phyloP scores from a whole-genome alignment of 208 protist genomes.

The Leptomonas pyrrhocoris region DNA sequence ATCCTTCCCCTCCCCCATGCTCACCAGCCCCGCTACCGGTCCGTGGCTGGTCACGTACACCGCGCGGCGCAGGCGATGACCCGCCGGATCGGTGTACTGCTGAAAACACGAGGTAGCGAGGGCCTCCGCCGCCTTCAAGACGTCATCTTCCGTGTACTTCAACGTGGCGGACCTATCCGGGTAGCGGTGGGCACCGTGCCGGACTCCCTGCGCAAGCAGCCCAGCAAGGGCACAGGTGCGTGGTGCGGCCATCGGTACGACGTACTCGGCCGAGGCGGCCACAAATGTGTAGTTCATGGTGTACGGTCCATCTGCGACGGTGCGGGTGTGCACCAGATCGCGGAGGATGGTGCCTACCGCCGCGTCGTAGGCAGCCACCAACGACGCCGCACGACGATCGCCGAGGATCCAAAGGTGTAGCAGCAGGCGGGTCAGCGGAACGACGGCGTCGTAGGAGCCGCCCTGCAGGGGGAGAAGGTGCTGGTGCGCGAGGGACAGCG shows the following conservation, averaged over 20 bases:
- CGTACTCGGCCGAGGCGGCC: slow-evolving; percentile 5
- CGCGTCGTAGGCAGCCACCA: slow-evolving; percentile 28
- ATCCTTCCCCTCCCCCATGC: neutral
- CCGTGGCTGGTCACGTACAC: slow-evolving; percentile 26
- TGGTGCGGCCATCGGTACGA: slow-evolving; percentile 27
- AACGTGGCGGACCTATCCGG: neutral
- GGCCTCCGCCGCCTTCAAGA: slow-evolving; percentile 46
- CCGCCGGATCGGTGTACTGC: slow-evolving; percentile 31
- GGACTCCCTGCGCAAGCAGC: slow-evolving; percentile 36
- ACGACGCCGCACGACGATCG: slow-evolving; percentile 8
- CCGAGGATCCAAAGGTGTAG: slow-evolving; percentile 39
- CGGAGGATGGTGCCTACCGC: slow-evolving; percentile 21
- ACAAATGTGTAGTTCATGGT: slow-evolving; percentile 46
- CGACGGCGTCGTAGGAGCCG: slow-evolving; percentile 27
- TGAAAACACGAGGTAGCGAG: slow-evolving; percentile 49
- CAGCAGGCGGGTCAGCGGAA: slow-evolving; percentile 29
- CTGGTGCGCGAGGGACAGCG: slow-evolving; percentile 5
- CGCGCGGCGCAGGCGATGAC: slow-evolving; percentile 12
- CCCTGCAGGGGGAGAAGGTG: slow-evolving; percentile 16
- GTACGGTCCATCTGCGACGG: slow-evolving; percentile 1
- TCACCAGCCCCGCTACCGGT: slow-evolving; percentile 8
- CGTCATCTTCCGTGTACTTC: slow-evolving; percentile 19
- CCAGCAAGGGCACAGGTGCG: slow-evolving; percentile 29
- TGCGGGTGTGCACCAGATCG: slow-evolving; percentile 35
- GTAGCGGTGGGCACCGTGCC: slow-evolving; percentile 34